Evolutionary conservation across 2,329 filamentous ascomycete genomes (phyloP), one percentile per base, ranked within the genome.

Genomic region (Fusarium sarcochroum): DNA sequence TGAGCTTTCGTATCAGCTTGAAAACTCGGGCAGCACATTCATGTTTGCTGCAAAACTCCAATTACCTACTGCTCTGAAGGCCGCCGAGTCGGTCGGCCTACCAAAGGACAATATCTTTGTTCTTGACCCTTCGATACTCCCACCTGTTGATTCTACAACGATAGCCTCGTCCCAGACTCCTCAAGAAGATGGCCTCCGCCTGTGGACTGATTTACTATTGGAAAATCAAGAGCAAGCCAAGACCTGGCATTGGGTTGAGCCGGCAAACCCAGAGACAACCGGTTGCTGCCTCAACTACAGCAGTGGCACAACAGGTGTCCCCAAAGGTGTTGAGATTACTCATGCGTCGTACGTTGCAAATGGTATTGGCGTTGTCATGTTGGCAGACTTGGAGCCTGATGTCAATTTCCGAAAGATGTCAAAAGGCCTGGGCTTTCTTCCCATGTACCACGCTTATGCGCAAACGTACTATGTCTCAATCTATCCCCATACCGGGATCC

Each of bases 281-380:
- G 87, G 87, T 1, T 87, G 90, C 68, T 90, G 89, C 23, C 85
- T 96, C 63, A 95, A 96, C 78, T 96, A 95, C 78, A 91, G 88
- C 66, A 90, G 86, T 21, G 88, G 92, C 6, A 94, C 91, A 9
- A 96, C 93, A 0, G 93, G 93, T 2, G 84, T 93, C 2, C 92
- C 93, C 4, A 97, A 96, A 75, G 93, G 93, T 9, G 93, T 96
- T 10, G 89, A 92, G 79, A 91, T 96, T 64, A 89, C 89, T 14
- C 93, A 97, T 77, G 81, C 82, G 51, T 91, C 92, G 66, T 93
- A 93, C 71, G 86, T 94, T 35, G 85, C 91, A 60, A 95, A 95
- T 73, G 86, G 88, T 66, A 71, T 80, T 8, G 88, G 91, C 54
- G 86, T 88, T n/a, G 81, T 85, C 21, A 32, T 49, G 2, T 32